phyloP scores from a whole-genome alignment of 176 grass and related monocot species.

The Elymus sibiricus region DNA sequence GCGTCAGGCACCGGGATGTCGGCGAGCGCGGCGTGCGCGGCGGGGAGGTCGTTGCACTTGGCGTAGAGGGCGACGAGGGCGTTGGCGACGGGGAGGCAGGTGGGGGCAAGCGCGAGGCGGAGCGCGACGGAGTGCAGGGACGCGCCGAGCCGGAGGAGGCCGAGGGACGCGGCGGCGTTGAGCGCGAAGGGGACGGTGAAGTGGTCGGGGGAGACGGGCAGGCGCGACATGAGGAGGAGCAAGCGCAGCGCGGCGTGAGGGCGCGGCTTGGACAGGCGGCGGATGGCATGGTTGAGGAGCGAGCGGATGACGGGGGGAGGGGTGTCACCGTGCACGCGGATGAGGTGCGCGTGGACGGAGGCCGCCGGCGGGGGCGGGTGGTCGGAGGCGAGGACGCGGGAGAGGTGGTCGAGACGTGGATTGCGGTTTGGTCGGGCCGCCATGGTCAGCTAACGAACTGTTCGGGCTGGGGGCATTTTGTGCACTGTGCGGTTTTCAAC shows the following conservation, averaged over 20 bases:
- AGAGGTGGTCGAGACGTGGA: conserved; percentile 8
- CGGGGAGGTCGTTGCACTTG: conserved; percentile 48
- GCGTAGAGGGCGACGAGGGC: conserved; percentile 70
- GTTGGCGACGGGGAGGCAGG: conserved; percentile 59
- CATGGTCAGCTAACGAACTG: not conserved
- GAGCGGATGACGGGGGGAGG: conserved; percentile 13
- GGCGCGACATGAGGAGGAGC: conserved; percentile 55
- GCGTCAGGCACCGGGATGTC: conserved; percentile 43
- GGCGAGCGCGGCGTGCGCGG: conserved; percentile 41
- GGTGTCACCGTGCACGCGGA: conserved; percentile 33
- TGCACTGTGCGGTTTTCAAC: not conserved
- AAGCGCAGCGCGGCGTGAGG: conserved; percentile 39
- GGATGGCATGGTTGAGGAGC: conserved; percentile 44
- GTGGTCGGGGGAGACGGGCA: conserved; percentile 44
- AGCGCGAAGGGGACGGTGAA: conserved; percentile 70
- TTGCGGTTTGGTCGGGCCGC: conserved; percentile 8
- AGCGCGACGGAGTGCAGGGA: conserved; percentile 56
- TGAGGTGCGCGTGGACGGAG: conserved; percentile 45
- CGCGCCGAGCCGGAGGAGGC: conserved; percentile 33
- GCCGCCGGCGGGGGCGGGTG: conserved; percentile 11
- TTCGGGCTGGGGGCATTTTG: not conserved
- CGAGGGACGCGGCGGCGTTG: conserved; percentile 55
- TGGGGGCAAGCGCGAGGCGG: conserved; percentile 51
- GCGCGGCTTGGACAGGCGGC: conserved; percentile 41
- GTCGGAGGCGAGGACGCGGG: conserved; percentile 33